Evolutionary conservation across 345 rosid genomes (phyloP), one percentile per base, ranked within the genome.

Genomic region (Nephelium lappaceum): DNA sequence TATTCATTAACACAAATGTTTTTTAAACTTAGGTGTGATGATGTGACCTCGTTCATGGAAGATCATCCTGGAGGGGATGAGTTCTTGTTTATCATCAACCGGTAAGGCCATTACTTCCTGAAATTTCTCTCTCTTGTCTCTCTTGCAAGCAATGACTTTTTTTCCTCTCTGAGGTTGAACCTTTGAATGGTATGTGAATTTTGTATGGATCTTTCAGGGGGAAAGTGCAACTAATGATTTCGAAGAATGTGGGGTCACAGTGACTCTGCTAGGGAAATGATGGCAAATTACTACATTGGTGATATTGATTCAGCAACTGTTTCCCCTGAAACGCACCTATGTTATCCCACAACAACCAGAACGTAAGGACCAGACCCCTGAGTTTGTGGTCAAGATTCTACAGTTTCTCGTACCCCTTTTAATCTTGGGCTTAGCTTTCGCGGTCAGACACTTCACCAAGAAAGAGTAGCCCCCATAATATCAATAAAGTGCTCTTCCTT

Each of bases 61-160:
- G 99, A 94, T 88, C 99, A 96, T 82, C 99, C 99, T 8, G 99
- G 99, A 78, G 99, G 99, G 7, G 98, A 93, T 80, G 99, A 96
- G 80, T 98, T 94, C 58, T 84, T 96, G 87, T 80, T n/a, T 96
- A 79, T 91, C 99, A 4, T 88, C 97, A 68, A 96, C 98, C n/a
- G 93, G 99, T 94, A 79, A 14, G n/a, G 64, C 58, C 38, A 10
- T 68, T 19, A 65, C 45, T 24, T 23, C 5, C 24, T 11, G 14
- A 73, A 73, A 3, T 60, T 1, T 57, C 18, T 11, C 55, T 49
- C 5, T 3, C 55, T n/a, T n/a, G n/a, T 49, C 55, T 49, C 23
- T 0, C 61, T 55, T 58, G 57, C 57, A 14, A 14, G 18, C 4
- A 11, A 45, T 45, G 8, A 45, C 0, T 3, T 57, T 8, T 18